Evolutionary conservation across 75 land plant species (phyloP), one percentile per base, ranked within the genome.

Genomic region (Sequoia sempervirens): DNA sequence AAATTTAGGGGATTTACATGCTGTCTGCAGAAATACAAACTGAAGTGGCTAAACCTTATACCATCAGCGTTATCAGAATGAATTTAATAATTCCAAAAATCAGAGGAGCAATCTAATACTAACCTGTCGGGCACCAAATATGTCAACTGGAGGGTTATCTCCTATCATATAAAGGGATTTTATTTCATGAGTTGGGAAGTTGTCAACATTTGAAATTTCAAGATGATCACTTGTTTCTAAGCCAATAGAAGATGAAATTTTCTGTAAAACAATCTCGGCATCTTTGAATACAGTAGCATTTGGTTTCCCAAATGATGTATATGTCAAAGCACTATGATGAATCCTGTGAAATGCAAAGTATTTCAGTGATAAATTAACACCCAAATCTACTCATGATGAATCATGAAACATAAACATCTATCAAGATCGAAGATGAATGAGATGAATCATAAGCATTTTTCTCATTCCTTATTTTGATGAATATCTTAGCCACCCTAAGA

Each of bases 111-210:
- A 85, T 3, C 30, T 9, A 46, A 84, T 85, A 43, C 80, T 26
- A 79, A 95, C 97, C 96, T 94, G 88, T 14, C 47, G 85, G 68
- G 96, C 99, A 50, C 99, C 99, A 13, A 87, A 87, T 79, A 97
- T 97, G 80, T 97, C 98, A 41, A 97, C 95, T 73, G 84, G 78
- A 79, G 99, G 99, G 86, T 97, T 97, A 86, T 97, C 99, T 9
- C 99, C 99, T 79, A 97, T 85, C 98, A 97, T 97, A 73, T 97
- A 97, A 23, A 97, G 83, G 18, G 90, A 93, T 82, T 86, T 86
- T 69, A 97, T 82, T 53, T 83, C 47, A 78, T 82, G 83, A 68
- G 15, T 30, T 20, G 56, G 37, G 10, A 30, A 17, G 83, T 45
- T 73, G 66, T 32, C 78, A 5, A 40, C 50, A 30, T 86, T 69